Conservation (phyloP, 106 monocot species). For the Gastrodia elata region DNA sequence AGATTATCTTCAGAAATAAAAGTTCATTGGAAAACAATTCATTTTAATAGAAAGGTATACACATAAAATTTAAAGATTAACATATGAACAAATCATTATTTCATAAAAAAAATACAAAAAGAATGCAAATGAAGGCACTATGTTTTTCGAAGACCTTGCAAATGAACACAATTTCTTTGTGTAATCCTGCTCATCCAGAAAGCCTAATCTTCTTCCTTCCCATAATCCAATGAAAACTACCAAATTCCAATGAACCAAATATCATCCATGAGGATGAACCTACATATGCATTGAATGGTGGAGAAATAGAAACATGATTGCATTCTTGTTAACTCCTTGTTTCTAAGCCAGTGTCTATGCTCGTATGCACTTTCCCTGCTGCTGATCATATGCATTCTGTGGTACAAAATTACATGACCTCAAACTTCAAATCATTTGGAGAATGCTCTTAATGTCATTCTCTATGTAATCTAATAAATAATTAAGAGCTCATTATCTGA, state of each 20-base stretch:
- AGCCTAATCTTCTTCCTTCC: background rate
- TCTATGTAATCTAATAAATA: background rate
- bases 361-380: background rate
- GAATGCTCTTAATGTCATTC: background rate
- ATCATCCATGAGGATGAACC: background rate
- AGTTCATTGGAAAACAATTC: background rate
- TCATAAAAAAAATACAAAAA: background rate
- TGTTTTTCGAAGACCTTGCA: background rate
- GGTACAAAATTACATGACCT: background rate
- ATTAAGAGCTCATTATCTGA: background rate
- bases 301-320: background rate
- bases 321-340: background rate
- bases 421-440: too few relatives aligned
- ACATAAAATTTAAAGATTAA: constrained; percentile 3
- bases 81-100: background rate
- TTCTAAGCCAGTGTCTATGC: background rate
- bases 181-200: background rate
- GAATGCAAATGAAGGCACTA: too few relatives aligned
- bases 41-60: background rate
- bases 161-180: background rate
- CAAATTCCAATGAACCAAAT: background rate
- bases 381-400: background rate
- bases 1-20: background rate
- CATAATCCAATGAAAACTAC: background rate
- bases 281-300: too few relatives aligned